Evolutionary conservation across 2,329 filamentous ascomycete species (phyloP), one percentile per base, ranked within the genome.

Genomic region (Claviceps spartinae): DNA sequence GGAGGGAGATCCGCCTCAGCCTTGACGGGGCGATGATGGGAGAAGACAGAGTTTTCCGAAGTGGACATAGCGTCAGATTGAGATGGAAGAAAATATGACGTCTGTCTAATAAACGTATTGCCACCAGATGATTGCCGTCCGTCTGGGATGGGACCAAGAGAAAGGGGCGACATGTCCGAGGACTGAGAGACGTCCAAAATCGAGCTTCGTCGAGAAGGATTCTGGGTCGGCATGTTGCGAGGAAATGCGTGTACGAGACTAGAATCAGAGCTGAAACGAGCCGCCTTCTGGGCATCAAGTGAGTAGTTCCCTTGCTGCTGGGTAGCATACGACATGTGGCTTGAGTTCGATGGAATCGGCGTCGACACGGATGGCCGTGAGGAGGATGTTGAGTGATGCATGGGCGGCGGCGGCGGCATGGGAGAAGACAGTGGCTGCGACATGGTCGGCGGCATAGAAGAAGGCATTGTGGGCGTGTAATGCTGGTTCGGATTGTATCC

Each of bases 211-310:
- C 56, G 48, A 9, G 55, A 53, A 11, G 55, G 13, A 41, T 54
- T 54, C 7, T 59, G 48, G n/a, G 55, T 46, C 5, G 58, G 58
- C 60, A 62, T 61, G 20, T 60, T 57, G 46, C 59, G 57, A 9
- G 59, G 60, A 38, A 59, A 61, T 18, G 61, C 59, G 43, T 56
- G 54, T 6, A 52, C 54, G 14, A 61, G 54, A 22, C 51, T 52
- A 36, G 56, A 41, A 9, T 54, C 54, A 7, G 59, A 51, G 6
- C 55, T 47, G 50, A 54, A 59, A n/a, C 56, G 54, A 7, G 53
- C 38, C 22, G 54, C 16, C 46, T 52, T 54, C 14, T 26, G 49
- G 11, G 53, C 52, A 34, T 58, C 56, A 1, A 62, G 55, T 4
- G 60, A 54, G 36, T 62, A 62, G 44, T 61, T 60, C 7, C 50